These are phyloP conservation scores for Saccharum hybrid DNA, from an alignment of 202 grass and related monocot genomes.

Conservation along the genomic window DNA sequence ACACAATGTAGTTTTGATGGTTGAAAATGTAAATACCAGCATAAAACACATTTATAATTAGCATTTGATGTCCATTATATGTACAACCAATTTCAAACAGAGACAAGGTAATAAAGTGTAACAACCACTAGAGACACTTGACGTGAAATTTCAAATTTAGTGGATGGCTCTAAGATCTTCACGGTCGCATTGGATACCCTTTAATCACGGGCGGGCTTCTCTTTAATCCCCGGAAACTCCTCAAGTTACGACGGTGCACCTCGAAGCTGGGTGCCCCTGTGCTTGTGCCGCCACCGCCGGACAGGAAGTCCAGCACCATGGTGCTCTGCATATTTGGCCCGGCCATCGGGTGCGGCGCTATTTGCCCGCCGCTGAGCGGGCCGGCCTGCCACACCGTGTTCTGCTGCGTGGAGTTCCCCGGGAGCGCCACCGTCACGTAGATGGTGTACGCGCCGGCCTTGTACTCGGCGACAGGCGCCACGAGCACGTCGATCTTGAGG, in stretches of 20 bases:
- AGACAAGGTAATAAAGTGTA: not conserved
- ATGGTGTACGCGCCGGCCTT: conserved; percentile 59
- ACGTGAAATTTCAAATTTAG: not conserved
- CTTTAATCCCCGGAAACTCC: not conserved
- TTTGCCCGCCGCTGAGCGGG: conserved; percentile 24
- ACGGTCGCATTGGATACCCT: not conserved
- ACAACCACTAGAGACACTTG: not conserved
- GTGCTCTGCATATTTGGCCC: conserved; percentile 34
- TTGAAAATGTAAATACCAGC: not conserved
- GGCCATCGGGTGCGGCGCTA: conserved; percentile 38
- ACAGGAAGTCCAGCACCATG: conserved; percentile 52
- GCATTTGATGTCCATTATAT: not conserved
- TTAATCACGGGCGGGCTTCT: not conserved
- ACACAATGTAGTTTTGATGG: too few species aligned
- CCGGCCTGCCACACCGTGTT: conserved; percentile 82
- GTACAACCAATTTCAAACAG: not conserved
- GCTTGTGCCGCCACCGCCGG: conserved; percentile 35
- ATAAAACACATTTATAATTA: not conserved
- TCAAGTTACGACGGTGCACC: conserved; percentile 18
- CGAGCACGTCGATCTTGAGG: conserved; percentile 56
- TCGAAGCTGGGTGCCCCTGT: not conserved
- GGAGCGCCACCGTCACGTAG: conserved; percentile 56
- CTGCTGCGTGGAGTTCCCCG: conserved; percentile 59
- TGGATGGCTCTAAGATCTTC: not conserved
- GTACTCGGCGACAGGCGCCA: conserved; percentile 50